A percentile compares a stretch with the other conserved stretches of the same genome.
Conservation (phyloP, 2,329 filamentous ascomycete species). For the Stenocarpella maydis region DNA sequence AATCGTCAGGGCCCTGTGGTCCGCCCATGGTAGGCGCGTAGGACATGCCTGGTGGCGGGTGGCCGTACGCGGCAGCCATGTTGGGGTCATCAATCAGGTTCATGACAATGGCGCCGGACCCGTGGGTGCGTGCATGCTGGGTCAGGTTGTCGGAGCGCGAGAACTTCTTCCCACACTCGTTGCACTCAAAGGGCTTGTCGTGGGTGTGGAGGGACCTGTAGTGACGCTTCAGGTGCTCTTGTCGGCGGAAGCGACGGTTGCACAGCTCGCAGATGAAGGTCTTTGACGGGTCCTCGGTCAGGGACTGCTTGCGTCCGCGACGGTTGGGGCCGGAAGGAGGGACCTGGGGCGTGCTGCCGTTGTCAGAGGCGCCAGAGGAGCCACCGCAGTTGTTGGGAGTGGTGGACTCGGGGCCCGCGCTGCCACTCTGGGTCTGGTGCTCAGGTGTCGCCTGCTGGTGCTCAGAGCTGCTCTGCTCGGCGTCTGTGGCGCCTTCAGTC, state of each 20-base stretch:
- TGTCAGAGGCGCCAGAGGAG: slow-evolving; percentile 47
- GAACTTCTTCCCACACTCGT: slow-evolving; percentile 99
- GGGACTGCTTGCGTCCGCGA: slow-evolving; percentile 95
- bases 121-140: slow-evolving; percentile 94
- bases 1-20: slow-evolving; percentile 65
- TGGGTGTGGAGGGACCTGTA: slow-evolving; percentile 98
- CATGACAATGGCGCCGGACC: slow-evolving; percentile 89
- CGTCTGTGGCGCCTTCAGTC: slow-evolving; percentile 54
- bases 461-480: slow-evolving; percentile 39
- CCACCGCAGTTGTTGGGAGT: slow-evolving; percentile 43
- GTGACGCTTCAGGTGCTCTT: slow-evolving; percentile 98
- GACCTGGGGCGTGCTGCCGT: slow-evolving; percentile 43
- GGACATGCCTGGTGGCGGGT: slow-evolving; percentile 49
- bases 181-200: slow-evolving; percentile 98
- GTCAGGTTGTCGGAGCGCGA: slow-evolving; percentile 96
- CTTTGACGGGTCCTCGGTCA: slow-evolving; percentile 98
- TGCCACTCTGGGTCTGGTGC: slow-evolving; percentile 38
- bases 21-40: slow-evolving; percentile 50
- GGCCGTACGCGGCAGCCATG: slow-evolving; percentile 43
- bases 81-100: slow-evolving; percentile 81
- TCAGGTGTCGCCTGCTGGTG: slow-evolving; percentile 46
- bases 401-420: slow-evolving; percentile 45
- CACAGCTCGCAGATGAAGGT: slow-evolving; percentile 97
- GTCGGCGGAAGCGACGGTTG: slow-evolving; percentile 95
- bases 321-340: slow-evolving; percentile 75